Conservation (phyloP, 805 yeast species). For the Torulaspora franciscae region DNA sequence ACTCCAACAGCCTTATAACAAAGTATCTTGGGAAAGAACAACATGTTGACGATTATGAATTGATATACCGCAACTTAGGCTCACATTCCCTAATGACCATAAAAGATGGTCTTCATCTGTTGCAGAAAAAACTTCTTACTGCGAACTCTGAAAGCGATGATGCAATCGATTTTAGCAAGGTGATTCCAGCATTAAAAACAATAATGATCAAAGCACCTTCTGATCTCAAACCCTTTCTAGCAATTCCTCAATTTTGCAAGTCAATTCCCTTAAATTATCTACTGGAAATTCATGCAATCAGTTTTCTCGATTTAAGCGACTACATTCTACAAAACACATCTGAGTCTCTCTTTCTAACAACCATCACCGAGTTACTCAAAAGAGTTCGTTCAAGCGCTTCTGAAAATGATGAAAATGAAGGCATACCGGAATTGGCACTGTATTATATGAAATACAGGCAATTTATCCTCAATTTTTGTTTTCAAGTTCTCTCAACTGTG, state of each 20-base stretch:
- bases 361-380: conserved; percentile 18
- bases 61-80: conserved; percentile 7
- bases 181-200: conserved; percentile 20
- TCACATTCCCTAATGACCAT: conserved; percentile 7
- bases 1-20: conserved; percentile 26
- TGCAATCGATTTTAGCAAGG: conserved; percentile 12
- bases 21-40: conserved; percentile 23
- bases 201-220: conserved; percentile 28
- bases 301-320: conserved; percentile 19
- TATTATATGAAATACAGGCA: conserved; percentile 32
- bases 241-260: conserved; percentile 26
- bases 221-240: conserved; percentile 31
- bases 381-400: conserved; percentile 27
- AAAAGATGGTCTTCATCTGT: conserved; percentile 15
- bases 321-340: conserved; percentile 4
- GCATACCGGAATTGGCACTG: conserved; percentile 16
- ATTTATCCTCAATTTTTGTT: conserved; percentile 26
- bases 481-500: conserved; percentile 13
- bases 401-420: conserved; percentile 15
- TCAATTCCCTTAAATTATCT: conserved; percentile 27
- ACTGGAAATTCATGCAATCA: conserved; percentile 35
- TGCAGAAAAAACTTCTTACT: conserved; percentile 19
- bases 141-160: not conserved
- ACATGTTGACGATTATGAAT: conserved; percentile 4
- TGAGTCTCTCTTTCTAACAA: conserved; percentile 10